Conservation (phyloP, 148 eudicot genomes). For the Heliamphora exappendiculata region DNA sequence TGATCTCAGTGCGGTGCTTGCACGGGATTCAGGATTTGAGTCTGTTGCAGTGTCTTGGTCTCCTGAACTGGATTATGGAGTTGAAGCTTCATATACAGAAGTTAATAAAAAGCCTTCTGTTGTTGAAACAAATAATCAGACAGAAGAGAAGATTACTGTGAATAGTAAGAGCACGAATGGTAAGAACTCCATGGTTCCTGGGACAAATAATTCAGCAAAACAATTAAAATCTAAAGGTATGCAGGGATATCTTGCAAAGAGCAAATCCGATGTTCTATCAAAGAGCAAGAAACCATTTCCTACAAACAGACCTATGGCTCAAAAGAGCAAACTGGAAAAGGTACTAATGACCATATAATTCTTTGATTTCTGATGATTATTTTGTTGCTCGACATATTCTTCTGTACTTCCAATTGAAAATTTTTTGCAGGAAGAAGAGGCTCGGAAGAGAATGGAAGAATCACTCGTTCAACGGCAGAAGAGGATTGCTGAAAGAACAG, state of each 20-base stretch:
- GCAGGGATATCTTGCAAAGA: conserved; percentile 24
- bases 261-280: conserved; percentile 20
- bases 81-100: conserved; percentile 30
- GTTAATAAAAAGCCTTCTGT: conserved; percentile 23
- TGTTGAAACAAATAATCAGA: conserved; percentile 21
- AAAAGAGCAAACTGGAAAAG: conserved; percentile 46
- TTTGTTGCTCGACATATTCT: background rate
- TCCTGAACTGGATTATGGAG: conserved; percentile 42
- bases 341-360: conserved; percentile 12
- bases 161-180: conserved; percentile 19
- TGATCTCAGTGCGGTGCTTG: conserved; percentile 39
- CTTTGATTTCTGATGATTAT: background rate
- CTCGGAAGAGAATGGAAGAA: conserved; percentile 38
- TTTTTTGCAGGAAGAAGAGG: conserved; percentile 41
- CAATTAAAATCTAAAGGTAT: conserved; percentile 22
- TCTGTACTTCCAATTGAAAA: background rate
- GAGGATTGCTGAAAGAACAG: conserved; percentile 45
- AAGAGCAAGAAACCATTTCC: conserved; percentile 29
- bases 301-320: conserved; percentile 18
- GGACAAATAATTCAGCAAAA: conserved; percentile 16
- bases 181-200: conserved; percentile 15
- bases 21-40: conserved; percentile 26
- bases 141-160: conserved; percentile 17
- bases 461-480: conserved; percentile 30
- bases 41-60: conserved; percentile 38